These are phyloP conservation scores for Penicillium sp. DNA, from an alignment of 2,329 filamentous ascomycete genomes.

Conservation along the genomic window DNA sequence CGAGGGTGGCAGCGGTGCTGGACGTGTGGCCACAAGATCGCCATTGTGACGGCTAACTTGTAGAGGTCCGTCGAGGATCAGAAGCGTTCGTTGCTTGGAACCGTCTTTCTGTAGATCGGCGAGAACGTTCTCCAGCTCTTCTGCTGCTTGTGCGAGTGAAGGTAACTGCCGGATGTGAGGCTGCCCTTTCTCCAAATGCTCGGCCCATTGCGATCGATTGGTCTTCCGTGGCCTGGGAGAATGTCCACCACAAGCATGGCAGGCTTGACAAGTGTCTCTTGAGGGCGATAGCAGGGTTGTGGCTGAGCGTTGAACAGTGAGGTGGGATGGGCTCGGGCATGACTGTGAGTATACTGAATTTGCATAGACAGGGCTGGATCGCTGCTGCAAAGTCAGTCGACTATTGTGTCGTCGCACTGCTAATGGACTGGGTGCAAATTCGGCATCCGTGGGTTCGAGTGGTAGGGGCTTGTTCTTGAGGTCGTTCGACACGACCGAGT, in stretches of 20 bases:
- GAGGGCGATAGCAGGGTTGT: background rate
- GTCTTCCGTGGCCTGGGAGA: background rate
- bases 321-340: background rate
- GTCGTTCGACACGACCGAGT: conserved; percentile 24
- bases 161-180: conserved; percentile 17
- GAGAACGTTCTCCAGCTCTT: conserved; percentile 34
- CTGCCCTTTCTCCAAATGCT: conserved; percentile 8
- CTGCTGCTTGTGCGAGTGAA: conserved; percentile 38
- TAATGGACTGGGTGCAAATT: conserved; percentile 33
- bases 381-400: background rate
- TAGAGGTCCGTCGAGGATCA: conserved; percentile 32
- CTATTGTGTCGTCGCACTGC: conserved; percentile 23
- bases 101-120: conserved; percentile 7
- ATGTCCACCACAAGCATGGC: conserved; percentile 7
- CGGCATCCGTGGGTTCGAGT: conserved; percentile 33
- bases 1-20: conserved; percentile 34
- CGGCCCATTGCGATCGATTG: conserved; percentile 6
- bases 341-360: background rate
- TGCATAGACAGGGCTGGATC: conserved; percentile 3
- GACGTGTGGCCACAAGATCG: conserved; percentile 37
- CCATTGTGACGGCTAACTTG: conserved; percentile 41
- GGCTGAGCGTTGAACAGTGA: background rate
- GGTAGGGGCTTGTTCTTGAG: conserved; percentile 48
- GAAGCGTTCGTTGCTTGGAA: conserved; percentile 12
- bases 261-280: background rate